A percentile compares a stretch with the other conserved stretches of the same genome.
These are phyloP conservation scores for Penicillium crystallinum DNA, from an alignment of 495 filamentous ascomycete genomes.

Conservation along the genomic window DNA sequence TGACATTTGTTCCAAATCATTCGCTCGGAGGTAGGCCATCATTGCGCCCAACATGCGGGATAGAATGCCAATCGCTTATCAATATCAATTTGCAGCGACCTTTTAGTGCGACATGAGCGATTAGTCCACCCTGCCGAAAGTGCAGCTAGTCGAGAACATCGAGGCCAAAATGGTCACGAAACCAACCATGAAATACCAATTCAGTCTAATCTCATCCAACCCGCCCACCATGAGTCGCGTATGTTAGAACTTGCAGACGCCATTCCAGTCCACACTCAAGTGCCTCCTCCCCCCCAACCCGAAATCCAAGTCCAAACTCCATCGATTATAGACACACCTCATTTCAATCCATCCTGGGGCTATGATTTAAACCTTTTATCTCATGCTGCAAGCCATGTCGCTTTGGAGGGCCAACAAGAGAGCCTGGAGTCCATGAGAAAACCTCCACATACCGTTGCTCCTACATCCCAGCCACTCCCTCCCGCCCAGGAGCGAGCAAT, in stretches of 20 bases:
- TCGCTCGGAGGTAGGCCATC: conserved; percentile 42
- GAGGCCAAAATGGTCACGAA: conserved; percentile 24
- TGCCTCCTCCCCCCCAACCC: conserved; percentile 30
- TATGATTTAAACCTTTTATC: conserved; percentile 47
- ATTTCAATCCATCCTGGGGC: conserved; percentile 48
- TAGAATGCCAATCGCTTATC: conserved; percentile 22
- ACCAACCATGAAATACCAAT: conserved; percentile 34
- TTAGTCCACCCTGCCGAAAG: conserved; percentile 63
- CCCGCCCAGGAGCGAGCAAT: conserved; percentile 37
- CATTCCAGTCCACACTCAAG: conserved; percentile 38
- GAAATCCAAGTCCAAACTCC: conserved; percentile 39
- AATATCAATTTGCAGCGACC: conserved; percentile 46
- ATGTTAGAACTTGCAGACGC: conserved; percentile 47
- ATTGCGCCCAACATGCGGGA: conserved; percentile 1
- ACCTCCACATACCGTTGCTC: conserved; percentile 25
- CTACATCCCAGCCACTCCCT: conserved; percentile 30
- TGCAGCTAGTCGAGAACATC: conserved; percentile 42
- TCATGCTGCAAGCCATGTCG: conserved; percentile 48
- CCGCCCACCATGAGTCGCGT: conserved; percentile 41
- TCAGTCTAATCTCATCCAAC: conserved; percentile 36
- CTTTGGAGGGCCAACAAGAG: conserved; percentile 45
- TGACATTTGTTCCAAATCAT: conserved; percentile 48
- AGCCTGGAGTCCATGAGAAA: conserved; percentile 41
- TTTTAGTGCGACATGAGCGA: conserved; percentile 68
- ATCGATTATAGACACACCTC: conserved; percentile 41